phyloP scores from a whole-genome alignment of 352 stramenopile genomes.

The Phytophthora macrochlamydospora region DNA sequence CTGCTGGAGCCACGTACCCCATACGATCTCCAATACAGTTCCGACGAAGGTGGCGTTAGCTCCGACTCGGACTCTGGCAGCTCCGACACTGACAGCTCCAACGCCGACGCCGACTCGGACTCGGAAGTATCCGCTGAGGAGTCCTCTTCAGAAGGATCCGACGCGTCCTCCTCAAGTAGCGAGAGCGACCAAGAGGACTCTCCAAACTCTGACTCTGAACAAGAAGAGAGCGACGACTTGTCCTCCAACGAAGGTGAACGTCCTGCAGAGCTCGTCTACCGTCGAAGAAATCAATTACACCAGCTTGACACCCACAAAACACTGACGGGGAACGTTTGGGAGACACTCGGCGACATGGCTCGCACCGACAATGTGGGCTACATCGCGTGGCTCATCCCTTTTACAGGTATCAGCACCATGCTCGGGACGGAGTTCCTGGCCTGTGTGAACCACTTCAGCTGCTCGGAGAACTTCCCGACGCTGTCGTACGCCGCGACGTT shows the following conservation, averaged over 20 bases:
- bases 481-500: constrained; percentile 87
- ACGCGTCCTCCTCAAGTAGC: constrained; percentile 6
- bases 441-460: constrained; percentile 78
- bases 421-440: constrained; percentile 68
- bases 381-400: constrained; percentile 72
- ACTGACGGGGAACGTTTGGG: constrained; percentile 7
- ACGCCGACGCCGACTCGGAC: constrained; percentile 9
- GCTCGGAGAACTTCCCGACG: constrained; percentile 74
- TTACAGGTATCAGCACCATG: constrained; percentile 79
- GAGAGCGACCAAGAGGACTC: constrained; percentile 25
- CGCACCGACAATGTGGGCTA: constrained; percentile 65
- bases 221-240: constrained; percentile 12
- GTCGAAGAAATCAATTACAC: neutral
- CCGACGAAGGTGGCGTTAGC: neutral
- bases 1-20: neutral
- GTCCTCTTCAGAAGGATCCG: constrained; percentile 5
- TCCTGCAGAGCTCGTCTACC: constrained; percentile 7
- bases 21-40: constrained; percentile 5
- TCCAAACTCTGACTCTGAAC: constrained; percentile 11
- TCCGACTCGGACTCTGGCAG: neutral
- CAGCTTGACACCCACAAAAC: neutral
- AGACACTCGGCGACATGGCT: constrained; percentile 28
- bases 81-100: constrained; percentile 2
- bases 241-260: constrained; percentile 20
- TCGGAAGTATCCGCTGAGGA: constrained; percentile 8